phyloP scores from a whole-genome alignment of 192 early-diverging fungal genomes.

The Mortierella claussenii region DNA sequence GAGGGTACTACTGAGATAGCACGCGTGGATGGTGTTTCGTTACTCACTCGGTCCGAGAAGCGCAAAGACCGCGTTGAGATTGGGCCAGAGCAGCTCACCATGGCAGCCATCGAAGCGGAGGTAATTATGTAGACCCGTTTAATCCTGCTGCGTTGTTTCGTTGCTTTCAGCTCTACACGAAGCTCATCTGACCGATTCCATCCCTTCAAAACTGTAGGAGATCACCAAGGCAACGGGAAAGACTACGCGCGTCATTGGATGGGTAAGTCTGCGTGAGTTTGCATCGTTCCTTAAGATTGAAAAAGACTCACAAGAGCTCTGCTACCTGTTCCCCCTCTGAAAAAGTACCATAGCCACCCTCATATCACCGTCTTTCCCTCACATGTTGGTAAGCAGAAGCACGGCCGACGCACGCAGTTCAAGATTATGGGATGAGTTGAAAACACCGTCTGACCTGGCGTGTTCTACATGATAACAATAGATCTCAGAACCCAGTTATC shows the following conservation, averaged over 20 bases:
- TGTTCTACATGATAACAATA: neutral
- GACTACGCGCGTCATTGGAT: constrained; percentile 59
- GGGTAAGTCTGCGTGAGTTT: constrained; percentile 54
- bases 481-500: constrained; percentile 60
- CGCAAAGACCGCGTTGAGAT: constrained; percentile 65
- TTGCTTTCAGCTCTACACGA: neutral
- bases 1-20: constrained; percentile 49
- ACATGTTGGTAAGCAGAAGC: constrained; percentile 57
- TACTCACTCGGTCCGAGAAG: constrained; percentile 61
- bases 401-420: neutral
- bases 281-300: no score
- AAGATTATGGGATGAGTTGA: neutral
- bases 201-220: constrained; percentile 15
- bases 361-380: constrained; percentile 65
- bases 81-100: constrained; percentile 59
- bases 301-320: no score
- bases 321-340: no score
- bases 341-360: constrained; percentile 66
- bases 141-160: no score
- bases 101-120: constrained; percentile 61
- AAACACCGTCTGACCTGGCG: neutral
- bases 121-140: no score
- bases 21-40: constrained; percentile 53
- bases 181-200: neutral
- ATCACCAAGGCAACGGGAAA: constrained; percentile 53